Percentiles rank a stretch among this genome's conserved stretches.
Conservation (phyloP, 768 basidiomycete genomes). For the Hebeloma cylindrosporum region DNA sequence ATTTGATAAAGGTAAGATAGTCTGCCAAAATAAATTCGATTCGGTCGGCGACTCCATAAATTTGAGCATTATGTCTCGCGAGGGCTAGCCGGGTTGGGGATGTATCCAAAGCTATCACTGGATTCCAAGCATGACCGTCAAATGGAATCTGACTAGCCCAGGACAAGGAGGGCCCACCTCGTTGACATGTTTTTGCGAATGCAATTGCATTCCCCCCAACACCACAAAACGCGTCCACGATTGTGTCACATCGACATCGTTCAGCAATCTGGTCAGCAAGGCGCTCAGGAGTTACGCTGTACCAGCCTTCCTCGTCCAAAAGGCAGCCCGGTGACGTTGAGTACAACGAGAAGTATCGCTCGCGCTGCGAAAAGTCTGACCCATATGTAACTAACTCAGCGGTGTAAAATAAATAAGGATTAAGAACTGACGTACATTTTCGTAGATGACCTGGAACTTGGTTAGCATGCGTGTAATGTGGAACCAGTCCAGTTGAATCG, state of each 20-base stretch:
- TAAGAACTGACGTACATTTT: conserved; percentile 69
- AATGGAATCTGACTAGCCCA: not conserved
- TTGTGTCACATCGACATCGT: conserved; percentile 79
- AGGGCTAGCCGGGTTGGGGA: conserved; percentile 83
- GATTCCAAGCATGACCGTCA: not conserved
- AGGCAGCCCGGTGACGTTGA: conserved; percentile 71
- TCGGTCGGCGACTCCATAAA: conserved; percentile 92
- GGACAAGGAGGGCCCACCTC: conserved; percentile 55
- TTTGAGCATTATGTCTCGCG: conserved; percentile 89
- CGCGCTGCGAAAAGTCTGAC: conserved; percentile 83
- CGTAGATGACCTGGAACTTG: conserved; percentile 77
- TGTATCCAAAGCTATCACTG: conserved; percentile 93
- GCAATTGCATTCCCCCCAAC: conserved; percentile 98
- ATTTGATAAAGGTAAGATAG: conserved; percentile 75
- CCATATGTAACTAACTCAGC: conserved; percentile 4
- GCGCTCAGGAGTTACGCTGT: conserved; percentile 90
- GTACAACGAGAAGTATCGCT: conserved; percentile 79
- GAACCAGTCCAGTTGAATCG: conserved; percentile 74
- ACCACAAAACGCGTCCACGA: conserved; percentile 95
- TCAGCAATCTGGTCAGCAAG: conserved; percentile 95
- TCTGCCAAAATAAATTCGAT: conserved; percentile 93
- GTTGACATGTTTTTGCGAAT: conserved; percentile 93
- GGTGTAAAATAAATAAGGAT: not conserved
- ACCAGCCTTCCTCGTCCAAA: conserved; percentile 97
- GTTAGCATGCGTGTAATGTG: conserved; percentile 58